Evolutionary conservation across 495 filamentous ascomycete species (phyloP).

Genomic region (Lasiosphaeria ovina): DNA sequence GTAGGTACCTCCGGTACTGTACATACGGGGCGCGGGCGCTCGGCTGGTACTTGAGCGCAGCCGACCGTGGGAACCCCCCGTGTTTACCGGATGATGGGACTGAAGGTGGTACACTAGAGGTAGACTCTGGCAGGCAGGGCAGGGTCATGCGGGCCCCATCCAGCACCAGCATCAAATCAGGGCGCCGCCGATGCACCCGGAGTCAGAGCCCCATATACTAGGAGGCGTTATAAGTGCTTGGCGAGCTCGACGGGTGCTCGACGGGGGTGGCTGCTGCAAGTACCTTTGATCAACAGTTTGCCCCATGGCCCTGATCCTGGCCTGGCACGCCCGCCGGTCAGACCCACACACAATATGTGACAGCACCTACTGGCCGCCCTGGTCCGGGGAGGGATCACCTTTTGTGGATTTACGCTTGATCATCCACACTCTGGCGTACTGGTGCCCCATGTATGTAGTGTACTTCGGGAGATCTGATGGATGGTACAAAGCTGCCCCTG

Average conservation of each 20-base stretch:
- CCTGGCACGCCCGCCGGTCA: constrained; percentile 42
- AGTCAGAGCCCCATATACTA: constrained; percentile 45
- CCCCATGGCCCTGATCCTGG: constrained; percentile 44
- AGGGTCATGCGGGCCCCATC: constrained; percentile 7
- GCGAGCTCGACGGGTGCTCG: constrained; percentile 30
- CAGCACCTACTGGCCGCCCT: constrained; percentile 35
- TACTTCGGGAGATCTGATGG: constrained; percentile 51
- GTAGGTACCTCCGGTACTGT: too few species aligned
- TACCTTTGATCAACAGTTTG: constrained; percentile 46
- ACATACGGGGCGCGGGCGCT: background rate
- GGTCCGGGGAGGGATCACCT: constrained; percentile 43
- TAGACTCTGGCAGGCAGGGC: constrained; percentile 4
- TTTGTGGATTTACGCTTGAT: constrained; percentile 48
- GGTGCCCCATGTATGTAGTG: constrained; percentile 19
- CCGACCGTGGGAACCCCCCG: constrained; percentile 6
- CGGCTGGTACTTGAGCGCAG: constrained; percentile 16
- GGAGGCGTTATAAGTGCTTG: constrained; percentile 44
- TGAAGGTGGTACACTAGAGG: constrained; percentile 12
- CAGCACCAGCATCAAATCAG: constrained; percentile 32
- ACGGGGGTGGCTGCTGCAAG: constrained; percentile 5
- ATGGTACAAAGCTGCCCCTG: constrained; percentile 44
- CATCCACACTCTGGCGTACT: constrained; percentile 31
- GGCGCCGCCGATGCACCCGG: constrained; percentile 41
- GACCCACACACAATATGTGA: constrained; percentile 53
- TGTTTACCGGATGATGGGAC: constrained; percentile 27